Conservation (phyloP, 305 asterid genomes). For the Rubia peregrina region DNA sequence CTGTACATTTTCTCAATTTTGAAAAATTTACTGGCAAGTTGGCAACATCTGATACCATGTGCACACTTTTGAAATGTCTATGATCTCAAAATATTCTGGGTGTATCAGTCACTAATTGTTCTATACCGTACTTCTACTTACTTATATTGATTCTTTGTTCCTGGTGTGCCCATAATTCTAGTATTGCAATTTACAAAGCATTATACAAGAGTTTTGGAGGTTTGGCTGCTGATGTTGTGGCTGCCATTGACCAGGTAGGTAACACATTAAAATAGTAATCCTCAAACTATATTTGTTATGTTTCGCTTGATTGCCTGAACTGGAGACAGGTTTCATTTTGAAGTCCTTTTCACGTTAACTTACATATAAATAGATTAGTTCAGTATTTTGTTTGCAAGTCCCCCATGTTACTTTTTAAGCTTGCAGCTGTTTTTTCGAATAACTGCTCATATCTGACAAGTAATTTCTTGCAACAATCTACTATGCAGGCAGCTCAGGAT, state of each 20-base stretch:
- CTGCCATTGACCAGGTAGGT: conserved; percentile 99
- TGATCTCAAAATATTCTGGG: neutral
- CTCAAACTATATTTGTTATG: neutral
- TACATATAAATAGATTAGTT: neutral
- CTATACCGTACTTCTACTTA: neutral
- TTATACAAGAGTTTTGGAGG: conserved; percentile 99
- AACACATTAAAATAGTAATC: conserved; percentile 7
- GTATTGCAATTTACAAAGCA: conserved; percentile 94
- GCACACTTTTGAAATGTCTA: neutral
- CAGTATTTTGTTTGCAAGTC: too few relatives aligned
- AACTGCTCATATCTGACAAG: neutral
- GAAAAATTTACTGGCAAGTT: neutral
- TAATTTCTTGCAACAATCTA: conserved; percentile 4
- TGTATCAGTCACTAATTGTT: conserved; percentile 3
- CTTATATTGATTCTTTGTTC: conserved; percentile 15
- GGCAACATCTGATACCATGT: neutral
- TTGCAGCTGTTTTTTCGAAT: neutral
- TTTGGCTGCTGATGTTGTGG: conserved; percentile 99
- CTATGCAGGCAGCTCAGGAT: conserved; percentile 85
- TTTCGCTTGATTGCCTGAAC: neutral
- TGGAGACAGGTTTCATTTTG: neutral
- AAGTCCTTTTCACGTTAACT: neutral
- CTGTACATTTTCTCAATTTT: neutral
- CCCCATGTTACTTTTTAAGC: neutral
- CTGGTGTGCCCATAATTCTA: conserved; percentile 23